Percentiles rank a stretch among this genome's conserved stretches.
Evolutionary conservation across 139 green algal genomes (phyloP).

Genomic region (Trebouxia sp.): DNA sequence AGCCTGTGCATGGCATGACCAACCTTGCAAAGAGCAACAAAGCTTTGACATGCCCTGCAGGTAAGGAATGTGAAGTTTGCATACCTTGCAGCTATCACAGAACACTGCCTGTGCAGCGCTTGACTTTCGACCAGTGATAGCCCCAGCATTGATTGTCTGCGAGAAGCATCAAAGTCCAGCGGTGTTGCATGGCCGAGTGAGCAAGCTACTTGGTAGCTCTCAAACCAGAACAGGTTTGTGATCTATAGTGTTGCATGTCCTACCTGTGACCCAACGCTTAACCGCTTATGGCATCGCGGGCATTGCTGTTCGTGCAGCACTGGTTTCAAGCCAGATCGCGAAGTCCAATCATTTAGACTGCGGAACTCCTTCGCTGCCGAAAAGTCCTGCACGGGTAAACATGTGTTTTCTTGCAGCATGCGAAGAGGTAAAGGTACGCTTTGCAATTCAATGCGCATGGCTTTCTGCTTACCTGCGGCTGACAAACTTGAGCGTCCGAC

Average conservation of each 20-base stretch:
- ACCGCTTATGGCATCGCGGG: not conserved
- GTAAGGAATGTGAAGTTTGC: not conserved
- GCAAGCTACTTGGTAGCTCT: too few relatives aligned
- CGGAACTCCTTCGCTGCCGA: not conserved
- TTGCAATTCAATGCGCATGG: too few relatives aligned
- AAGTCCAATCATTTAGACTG: not conserved
- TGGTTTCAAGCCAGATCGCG: not conserved
- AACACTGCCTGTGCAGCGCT: constrained; percentile 9
- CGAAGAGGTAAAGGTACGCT: too few relatives aligned
- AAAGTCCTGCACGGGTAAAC: not conserved
- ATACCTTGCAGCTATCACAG: constrained; percentile 29
- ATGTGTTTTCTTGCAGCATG: too few relatives aligned
- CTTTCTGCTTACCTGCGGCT: not conserved
- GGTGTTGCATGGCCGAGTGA: too few relatives aligned
- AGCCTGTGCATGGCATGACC: not conserved
- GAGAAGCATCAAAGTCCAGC: too few relatives aligned
- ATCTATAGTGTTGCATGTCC: not conserved
- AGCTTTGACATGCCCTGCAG: too few relatives aligned
- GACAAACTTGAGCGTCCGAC: not conserved
- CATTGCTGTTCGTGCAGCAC: not conserved
- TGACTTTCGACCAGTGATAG: not conserved
- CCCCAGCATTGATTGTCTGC: not conserved
- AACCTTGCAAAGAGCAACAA: too few relatives aligned
- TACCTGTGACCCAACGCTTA: not conserved
- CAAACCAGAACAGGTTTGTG: too few relatives aligned